Evolutionary conservation across 176 grass and related monocot species (phyloP).

Genomic region (Poa pratensis): DNA sequence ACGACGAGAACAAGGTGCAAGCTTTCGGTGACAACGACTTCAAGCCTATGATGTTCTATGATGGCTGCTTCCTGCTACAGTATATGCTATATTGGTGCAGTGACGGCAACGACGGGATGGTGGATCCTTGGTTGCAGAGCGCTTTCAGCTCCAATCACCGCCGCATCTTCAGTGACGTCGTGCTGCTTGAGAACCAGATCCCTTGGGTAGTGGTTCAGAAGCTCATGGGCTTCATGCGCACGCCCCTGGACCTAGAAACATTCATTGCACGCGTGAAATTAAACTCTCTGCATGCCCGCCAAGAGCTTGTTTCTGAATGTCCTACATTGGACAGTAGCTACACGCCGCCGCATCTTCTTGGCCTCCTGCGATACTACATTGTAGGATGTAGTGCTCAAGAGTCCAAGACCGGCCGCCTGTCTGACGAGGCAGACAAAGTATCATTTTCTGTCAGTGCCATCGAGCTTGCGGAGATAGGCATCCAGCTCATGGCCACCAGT

Average conservation of each 20-base stretch:
- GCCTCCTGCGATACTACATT: background rate
- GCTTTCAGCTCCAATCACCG: background rate
- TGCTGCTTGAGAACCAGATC: conserved; percentile 26
- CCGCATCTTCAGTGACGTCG: background rate
- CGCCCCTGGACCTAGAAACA: background rate
- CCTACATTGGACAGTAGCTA: background rate
- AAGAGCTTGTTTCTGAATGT: background rate
- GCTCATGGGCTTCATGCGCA: background rate
- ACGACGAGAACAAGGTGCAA: background rate
- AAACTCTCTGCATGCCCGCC: background rate
- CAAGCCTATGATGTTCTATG: conserved; percentile 1
- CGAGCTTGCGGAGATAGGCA: conserved; percentile 3
- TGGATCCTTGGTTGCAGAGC: background rate
- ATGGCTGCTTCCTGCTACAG: conserved; percentile 22
- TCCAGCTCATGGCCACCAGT: background rate
- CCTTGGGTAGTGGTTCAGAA: conserved; percentile 8
- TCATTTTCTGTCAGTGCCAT: background rate
- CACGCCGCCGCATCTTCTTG: background rate
- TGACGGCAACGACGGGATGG: background rate
- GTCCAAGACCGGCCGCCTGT: background rate
- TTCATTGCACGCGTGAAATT: background rate
- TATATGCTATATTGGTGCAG: background rate
- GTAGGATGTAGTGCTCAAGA: background rate
- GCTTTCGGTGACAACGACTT: background rate
- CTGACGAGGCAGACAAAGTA: background rate